These are phyloP conservation scores for Torulaspora franciscae DNA, from an alignment of 805 yeast species.

Conservation along the genomic window DNA sequence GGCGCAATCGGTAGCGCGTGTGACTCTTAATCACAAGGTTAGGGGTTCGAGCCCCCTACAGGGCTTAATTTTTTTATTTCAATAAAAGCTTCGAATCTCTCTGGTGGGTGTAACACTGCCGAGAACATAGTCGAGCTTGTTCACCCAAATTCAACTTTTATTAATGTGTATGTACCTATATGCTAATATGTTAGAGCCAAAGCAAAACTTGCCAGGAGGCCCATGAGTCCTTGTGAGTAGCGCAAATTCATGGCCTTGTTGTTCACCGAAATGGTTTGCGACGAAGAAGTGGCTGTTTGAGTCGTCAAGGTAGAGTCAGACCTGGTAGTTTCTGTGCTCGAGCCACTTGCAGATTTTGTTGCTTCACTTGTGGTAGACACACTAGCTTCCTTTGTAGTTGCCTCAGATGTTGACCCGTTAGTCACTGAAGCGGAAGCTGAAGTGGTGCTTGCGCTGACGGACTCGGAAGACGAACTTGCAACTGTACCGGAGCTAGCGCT, in stretches of 20 bases:
- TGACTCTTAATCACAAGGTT: conserved; percentile 24
- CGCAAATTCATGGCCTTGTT: conserved; percentile 2
- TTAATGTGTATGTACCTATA: neutral
- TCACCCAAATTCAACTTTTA: neutral
- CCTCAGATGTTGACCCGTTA: neutral
- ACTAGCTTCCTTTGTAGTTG: neutral
- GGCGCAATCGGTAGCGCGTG: conserved; percentile 26
- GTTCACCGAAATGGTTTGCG: conserved; percentile 1
- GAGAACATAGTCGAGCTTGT: neutral
- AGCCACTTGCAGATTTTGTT: neutral
- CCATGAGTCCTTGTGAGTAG: conserved; percentile 6
- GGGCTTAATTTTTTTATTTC: conserved; percentile 13
- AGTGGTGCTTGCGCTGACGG: too few species aligned
- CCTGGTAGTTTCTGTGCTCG: neutral
- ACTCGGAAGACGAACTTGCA: too few species aligned
- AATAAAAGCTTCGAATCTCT: neutral
- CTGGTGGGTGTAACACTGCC: neutral
- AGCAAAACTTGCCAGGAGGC: conserved; percentile 10
- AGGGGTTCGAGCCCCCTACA: conserved; percentile 26
- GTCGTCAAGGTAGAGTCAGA: neutral
- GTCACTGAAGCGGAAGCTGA: too few species aligned
- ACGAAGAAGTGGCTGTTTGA: conserved; percentile 9
- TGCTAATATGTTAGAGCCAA: conserved; percentile 6
- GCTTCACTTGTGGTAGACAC: neutral
- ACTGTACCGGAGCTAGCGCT: neutral